These are phyloP conservation scores for Vitellaria paradoxa DNA, from an alignment of 179 eudicot genomes.

Conservation along the genomic window DNA sequence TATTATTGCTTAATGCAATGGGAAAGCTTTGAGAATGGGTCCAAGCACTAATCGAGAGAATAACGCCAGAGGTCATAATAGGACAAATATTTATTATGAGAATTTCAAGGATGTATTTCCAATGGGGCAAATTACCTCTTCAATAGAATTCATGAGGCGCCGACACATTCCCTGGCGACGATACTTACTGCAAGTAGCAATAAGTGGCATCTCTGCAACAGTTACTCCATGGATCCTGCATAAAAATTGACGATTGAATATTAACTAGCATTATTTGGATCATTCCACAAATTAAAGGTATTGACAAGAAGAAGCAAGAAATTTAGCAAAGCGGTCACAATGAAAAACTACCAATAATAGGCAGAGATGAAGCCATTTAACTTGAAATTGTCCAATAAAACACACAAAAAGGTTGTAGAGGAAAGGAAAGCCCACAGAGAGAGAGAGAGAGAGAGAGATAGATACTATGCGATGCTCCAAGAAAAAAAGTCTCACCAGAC, in stretches of 20 bases:
- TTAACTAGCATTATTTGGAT: neutral
- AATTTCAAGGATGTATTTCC: neutral
- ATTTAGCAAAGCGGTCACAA: neutral
- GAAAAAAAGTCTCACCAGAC: neutral
- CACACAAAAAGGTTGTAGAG: neutral
- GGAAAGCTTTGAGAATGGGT: too few species aligned
- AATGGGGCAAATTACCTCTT: conserved; percentile 51
- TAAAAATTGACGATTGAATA: conserved; percentile 1
- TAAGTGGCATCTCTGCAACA: conserved; percentile 91
- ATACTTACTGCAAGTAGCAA: conserved; percentile 84
- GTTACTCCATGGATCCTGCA: conserved; percentile 80
- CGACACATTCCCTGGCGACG: conserved; percentile 98
- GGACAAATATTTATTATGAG: neutral
- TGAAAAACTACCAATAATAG: neutral
- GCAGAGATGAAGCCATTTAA: neutral
- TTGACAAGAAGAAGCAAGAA: neutral
- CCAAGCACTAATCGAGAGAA: too few species aligned
- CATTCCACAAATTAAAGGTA: neutral
- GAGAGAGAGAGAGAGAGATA: neutral
- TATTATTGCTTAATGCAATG: too few species aligned
- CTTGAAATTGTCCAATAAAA: neutral
- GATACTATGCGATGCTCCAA: conserved; percentile 9
- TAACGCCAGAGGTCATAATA: too few species aligned
- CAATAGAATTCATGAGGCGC: conserved; percentile 64
- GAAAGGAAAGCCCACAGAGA: neutral